Base-by-base conservation (phyloP, 2,329 filamentous ascomycete species). In the Teratosphaeria destructans region DNA sequence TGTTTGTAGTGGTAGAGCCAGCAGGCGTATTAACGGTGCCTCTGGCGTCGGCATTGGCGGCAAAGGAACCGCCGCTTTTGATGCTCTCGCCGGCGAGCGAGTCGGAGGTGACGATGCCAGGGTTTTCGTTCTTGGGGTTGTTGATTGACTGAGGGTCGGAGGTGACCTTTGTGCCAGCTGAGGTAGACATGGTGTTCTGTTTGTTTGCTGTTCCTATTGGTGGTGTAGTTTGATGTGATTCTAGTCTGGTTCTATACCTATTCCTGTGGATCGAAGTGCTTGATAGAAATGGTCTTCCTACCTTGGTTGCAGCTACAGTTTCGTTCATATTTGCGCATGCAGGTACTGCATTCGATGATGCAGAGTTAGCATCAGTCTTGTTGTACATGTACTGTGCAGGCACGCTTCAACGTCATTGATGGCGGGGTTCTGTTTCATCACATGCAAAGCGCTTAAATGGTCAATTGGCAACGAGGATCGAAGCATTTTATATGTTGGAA, bases 11-110 rank as follows among this genome's bases (percentile, higher is more conserved):
- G 37, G 78, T 82, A 54, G 79, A 77, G n/a, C 67, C 65, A 52
- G 81, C 81, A 8, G 76, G 74, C 56, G 84, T 80, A 14, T 74
- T 71, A 35, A 76, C 75, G 5, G 78, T 77, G 49, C 78, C 76
- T 19, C 79, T 78, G 62, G 80, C 77, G 27, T 78, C 76, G 74
- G 89, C 88, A 59, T 79, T 73, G 32, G 80, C 72, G 49, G 80
- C 76, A 67, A 89, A 90, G 12, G 72, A 76, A 64, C 87, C 88
- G 60, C 80, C 80, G 26, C 76, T 65, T 54, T 78, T 75, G 61
- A 84, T 74, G 0, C 89, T 94, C 68, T 93, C 86, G 60, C 84
- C 86, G 11, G 90, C 90, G 5, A 95, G 84, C 6, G 88, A 93
- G 73, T 87, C 88, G 14, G 81, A 77, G 53, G 81, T 75, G 1